These are phyloP conservation scores for Metarhizium sp. DNA, from an alignment of 2,329 filamentous ascomycete genomes.

Conservation along the genomic window DNA sequence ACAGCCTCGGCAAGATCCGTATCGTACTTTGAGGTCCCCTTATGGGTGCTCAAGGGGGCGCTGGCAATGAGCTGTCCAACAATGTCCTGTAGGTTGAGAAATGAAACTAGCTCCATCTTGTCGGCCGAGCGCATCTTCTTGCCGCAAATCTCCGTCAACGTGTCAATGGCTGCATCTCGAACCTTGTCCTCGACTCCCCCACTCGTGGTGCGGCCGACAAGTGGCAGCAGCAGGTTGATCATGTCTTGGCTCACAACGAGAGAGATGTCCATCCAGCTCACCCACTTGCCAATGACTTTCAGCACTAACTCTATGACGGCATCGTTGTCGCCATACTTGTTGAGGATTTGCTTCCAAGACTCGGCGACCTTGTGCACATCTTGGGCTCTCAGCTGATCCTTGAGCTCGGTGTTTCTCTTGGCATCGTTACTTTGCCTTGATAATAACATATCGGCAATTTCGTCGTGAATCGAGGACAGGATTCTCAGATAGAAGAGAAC, in stretches of 20 bases:
- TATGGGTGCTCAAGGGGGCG: constrained; percentile 67
- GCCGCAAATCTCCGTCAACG: constrained; percentile 88
- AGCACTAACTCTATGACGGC: constrained; percentile 77
- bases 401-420: constrained; percentile 80
- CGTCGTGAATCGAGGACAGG: constrained; percentile 84
- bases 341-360: constrained; percentile 87
- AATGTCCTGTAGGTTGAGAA: constrained; percentile 79
- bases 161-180: constrained; percentile 84
- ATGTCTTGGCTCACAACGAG: constrained; percentile 86
- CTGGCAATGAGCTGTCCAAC: constrained; percentile 79
- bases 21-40: constrained; percentile 80
- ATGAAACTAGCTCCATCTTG: constrained; percentile 88
- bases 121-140: constrained; percentile 96
- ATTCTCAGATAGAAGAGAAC: constrained; percentile 84
- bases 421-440: constrained; percentile 68
- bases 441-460: constrained; percentile 89
- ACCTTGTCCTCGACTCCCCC: constrained; percentile 63
- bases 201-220: constrained; percentile 66
- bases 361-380: constrained; percentile 82
- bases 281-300: constrained; percentile 91
- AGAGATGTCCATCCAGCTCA: constrained; percentile 96
- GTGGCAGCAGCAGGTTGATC: constrained; percentile 73
- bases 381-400: constrained; percentile 77
- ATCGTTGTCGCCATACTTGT: constrained; percentile 65
- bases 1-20: constrained; percentile 92